phyloP scores from a whole-genome alignment of 2,329 filamentous ascomycete genomes.

The Fusarium nematophilum region DNA sequence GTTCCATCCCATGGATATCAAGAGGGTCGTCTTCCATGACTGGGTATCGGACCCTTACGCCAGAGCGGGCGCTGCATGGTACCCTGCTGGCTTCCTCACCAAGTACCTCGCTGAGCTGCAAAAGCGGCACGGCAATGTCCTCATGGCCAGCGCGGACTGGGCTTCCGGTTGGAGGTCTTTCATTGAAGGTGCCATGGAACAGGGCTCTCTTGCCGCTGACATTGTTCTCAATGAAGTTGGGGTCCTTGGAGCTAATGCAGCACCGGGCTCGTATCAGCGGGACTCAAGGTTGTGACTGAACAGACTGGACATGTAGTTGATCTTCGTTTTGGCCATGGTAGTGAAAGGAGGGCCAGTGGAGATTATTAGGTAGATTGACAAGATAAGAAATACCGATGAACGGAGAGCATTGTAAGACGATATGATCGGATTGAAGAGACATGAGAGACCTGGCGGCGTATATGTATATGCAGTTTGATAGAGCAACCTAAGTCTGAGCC shows the following conservation, averaged over 20 bases:
- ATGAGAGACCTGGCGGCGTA: no score
- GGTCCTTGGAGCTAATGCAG: background rate
- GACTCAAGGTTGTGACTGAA: no score
- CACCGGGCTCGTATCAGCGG: no score
- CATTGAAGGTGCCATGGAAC: conserved; percentile 47
- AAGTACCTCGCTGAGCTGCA: conserved; percentile 43
- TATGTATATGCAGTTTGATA: no score
- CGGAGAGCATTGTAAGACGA: no score
- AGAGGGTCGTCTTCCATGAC: conserved; percentile 38
- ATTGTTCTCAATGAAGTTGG: conserved; percentile 1
- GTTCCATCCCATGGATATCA: conserved; percentile 25
- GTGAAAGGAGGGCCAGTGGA: no score
- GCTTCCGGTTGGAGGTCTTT: conserved; percentile 43
- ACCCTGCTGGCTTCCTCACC: conserved; percentile 30
- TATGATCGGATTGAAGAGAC: no score
- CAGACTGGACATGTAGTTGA: no score
- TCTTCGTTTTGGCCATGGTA: no score
- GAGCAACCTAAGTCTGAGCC: no score
- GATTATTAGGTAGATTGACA: no score
- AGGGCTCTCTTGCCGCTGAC: conserved; percentile 25
- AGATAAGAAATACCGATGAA: no score
- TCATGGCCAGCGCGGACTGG: conserved; percentile 44
- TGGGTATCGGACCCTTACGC: conserved; percentile 44
- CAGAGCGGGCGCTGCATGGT: conserved; percentile 34
- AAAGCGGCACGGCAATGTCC: conserved; percentile 39